Evolutionary conservation across 106 monocot species (phyloP), one percentile per base, ranked within the genome.

Genomic region (Dioscorea zingiberensis): DNA sequence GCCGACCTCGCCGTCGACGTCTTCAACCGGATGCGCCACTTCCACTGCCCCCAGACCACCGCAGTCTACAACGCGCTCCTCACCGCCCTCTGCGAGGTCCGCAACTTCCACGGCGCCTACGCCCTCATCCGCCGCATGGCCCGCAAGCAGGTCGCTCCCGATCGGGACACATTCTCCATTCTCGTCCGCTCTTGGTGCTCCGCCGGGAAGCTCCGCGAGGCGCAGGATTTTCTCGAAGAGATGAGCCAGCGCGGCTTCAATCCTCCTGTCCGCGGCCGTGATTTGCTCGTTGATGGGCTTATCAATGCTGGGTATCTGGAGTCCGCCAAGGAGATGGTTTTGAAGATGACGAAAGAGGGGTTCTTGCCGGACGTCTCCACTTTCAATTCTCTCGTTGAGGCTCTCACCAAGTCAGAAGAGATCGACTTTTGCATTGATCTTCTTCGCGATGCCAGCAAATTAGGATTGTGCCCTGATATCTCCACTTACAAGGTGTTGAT

Each of bases 101-200:
- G 82, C 27, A 84, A 84, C 63, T 89, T 93, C 71, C 71, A 71
- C 64, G 89, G 80, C 25, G 89, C 86, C 16, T 87, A 92, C 62
- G 84, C 88, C 7, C 86, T 98, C 19, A 77, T 92, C 29, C 85
- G 88, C 65, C 78, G 97, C 15, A 98, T 98, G 97, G 67, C 73
- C n/a, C 80, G 97, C 48, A 83, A 78, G 72, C 70, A 61, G 15
- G 80, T 89, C 13, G 55, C 69, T 24, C 86, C 82, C 25, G 82
- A 89, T 66, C 75, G 84, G 49, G 19, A 49, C 21, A 93, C 98
- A 24, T 98, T 86, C 64, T 60, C 81, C 44, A 71, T 78, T 44
- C 86, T 98, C 32, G 93, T 98, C 68, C 72, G 76, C 54, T 88
- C 78, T 12, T 98, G 98, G 98, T 98, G 98, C 64, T 68, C 81